Evolutionary conservation across 2,329 filamentous ascomycete genomes (phyloP).

Genomic region (Penicillium sp.): DNA sequence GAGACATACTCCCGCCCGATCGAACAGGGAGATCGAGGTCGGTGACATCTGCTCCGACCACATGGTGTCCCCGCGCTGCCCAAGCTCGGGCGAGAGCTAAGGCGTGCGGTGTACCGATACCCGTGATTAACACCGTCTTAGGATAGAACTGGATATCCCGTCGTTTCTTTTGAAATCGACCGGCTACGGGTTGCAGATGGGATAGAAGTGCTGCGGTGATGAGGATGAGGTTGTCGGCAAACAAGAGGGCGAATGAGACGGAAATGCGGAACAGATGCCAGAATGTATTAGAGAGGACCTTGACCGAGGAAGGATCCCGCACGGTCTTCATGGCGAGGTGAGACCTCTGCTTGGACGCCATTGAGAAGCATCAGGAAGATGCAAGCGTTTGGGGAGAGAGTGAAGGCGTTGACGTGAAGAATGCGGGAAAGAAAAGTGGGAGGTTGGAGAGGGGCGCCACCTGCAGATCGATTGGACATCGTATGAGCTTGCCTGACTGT

Average conservation of each 20-base stretch:
- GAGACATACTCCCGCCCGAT: conserved; percentile 63
- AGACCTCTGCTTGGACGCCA: conserved; percentile 25
- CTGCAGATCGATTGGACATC: background rate
- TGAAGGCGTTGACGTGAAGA: conserved; percentile 1
- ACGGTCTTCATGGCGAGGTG: conserved; percentile 13
- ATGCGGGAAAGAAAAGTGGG: background rate
- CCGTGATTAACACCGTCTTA: conserved; percentile 70
- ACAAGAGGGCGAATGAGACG: conserved; percentile 45
- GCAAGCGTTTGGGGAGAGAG: background rate
- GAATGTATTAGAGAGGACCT: conserved; percentile 18
- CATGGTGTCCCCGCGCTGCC: conserved; percentile 66
- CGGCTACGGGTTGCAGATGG: conserved; percentile 24
- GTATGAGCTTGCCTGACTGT: no score
- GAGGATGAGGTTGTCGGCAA: conserved; percentile 54
- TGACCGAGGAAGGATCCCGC: conserved; percentile 11
- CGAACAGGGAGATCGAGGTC: conserved; percentile 47
- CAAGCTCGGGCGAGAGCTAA: conserved; percentile 69
- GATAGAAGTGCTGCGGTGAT: conserved; percentile 31
- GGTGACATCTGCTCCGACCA: conserved; percentile 72
- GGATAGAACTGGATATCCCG: conserved; percentile 44
- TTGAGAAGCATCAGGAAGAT: conserved; percentile 9
- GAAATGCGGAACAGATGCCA: conserved; percentile 32
- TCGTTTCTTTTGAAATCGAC: conserved; percentile 29
- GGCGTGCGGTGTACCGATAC: conserved; percentile 73
- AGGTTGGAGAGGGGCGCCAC: background rate